A percentile compares a stretch with the other conserved stretches of the same genome.
Evolutionary conservation across 768 basidiomycete genomes (phyloP).

Genomic region (Hericium erinaceus): DNA sequence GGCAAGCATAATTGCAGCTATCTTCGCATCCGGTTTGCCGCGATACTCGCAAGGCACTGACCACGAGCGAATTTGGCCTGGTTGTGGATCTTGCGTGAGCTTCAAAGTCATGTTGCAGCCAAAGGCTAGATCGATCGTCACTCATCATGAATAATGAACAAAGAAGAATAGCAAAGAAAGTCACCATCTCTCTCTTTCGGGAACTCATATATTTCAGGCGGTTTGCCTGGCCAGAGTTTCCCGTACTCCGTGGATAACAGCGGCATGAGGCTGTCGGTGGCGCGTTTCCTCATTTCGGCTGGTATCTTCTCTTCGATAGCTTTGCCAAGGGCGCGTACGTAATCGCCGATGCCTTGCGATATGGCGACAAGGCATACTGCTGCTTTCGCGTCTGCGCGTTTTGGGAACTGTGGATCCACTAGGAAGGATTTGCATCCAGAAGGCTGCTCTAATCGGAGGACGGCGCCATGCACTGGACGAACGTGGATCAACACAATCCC

Average conservation of each 20-base stretch:
- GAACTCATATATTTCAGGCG: slow-evolving; percentile 31
- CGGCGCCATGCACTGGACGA: slow-evolving; percentile 46
- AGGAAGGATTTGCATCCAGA: slow-evolving; percentile 46
- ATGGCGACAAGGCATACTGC: slow-evolving; percentile 61
- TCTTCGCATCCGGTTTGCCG: slow-evolving; percentile 52
- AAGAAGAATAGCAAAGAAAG: neutral
- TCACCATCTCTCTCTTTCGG: slow-evolving; percentile 44
- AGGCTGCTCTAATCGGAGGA: slow-evolving; percentile 49
- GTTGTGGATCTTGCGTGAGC: slow-evolving; percentile 23
- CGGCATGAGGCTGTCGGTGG: slow-evolving; percentile 36
- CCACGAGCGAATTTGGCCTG: slow-evolving; percentile 35
- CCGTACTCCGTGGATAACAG: slow-evolving; percentile 34
- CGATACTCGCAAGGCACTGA: slow-evolving; percentile 40
- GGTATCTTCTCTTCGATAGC: slow-evolving; percentile 39
- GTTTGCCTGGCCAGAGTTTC: slow-evolving; percentile 30
- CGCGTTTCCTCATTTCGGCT: slow-evolving; percentile 33
- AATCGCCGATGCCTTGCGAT: slow-evolving; percentile 48
- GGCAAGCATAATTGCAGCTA: slow-evolving; percentile 44
- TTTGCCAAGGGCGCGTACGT: slow-evolving; percentile 37
- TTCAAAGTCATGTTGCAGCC: slow-evolving; percentile 42
- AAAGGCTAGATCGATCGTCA: slow-evolving; percentile 30
- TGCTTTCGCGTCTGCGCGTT: slow-evolving; percentile 56
- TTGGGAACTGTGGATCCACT: slow-evolving; percentile 53
- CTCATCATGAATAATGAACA: slow-evolving; percentile 4
- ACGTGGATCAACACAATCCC: neutral